A percentile compares a stretch with the other conserved stretches of the same genome.
Conservation (phyloP, 164 flowering plant genomes). For the Magnolia changhungtana region DNA sequence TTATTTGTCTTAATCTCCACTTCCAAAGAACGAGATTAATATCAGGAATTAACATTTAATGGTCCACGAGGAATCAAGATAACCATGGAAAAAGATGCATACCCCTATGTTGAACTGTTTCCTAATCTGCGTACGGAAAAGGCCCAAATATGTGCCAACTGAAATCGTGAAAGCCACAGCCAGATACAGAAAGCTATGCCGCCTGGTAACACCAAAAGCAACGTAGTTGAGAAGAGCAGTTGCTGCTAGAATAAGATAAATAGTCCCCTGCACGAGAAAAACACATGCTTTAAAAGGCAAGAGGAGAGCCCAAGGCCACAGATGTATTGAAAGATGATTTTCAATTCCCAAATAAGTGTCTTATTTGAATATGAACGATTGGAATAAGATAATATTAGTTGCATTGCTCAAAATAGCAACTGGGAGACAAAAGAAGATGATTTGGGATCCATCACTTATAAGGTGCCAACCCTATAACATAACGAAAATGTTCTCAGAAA, state of each 20-base stretch:
- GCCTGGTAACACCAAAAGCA: conserved; percentile 55
- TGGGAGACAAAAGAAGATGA: not conserved
- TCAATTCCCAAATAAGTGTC: not conserved
- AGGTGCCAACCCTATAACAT: too few species aligned
- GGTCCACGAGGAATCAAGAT: not conserved
- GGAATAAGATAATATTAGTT: not conserved
- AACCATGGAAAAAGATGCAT: conserved; percentile 11
- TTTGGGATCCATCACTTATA: not conserved
- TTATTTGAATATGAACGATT: not conserved
- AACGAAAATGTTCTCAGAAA: too few species aligned
- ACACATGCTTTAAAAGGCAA: not conserved
- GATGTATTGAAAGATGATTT: not conserved
- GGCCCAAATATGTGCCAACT: conserved; percentile 56
- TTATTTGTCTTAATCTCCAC: not conserved
- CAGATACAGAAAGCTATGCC: conserved; percentile 56
- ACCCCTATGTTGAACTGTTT: conserved; percentile 86
- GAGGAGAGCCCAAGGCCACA: not conserved
- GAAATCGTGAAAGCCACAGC: conserved; percentile 53
- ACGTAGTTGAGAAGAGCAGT: conserved; percentile 41
- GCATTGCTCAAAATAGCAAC: not conserved
- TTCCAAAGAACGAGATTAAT: too few species aligned
- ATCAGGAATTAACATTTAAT: too few species aligned
- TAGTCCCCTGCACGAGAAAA: conserved; percentile 52
- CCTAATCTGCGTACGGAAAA: conserved; percentile 58
- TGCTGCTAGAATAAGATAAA: conserved; percentile 43